phyloP scores from a whole-genome alignment of 108 stramenopile species.

The Discostella stelligeroides region DNA sequence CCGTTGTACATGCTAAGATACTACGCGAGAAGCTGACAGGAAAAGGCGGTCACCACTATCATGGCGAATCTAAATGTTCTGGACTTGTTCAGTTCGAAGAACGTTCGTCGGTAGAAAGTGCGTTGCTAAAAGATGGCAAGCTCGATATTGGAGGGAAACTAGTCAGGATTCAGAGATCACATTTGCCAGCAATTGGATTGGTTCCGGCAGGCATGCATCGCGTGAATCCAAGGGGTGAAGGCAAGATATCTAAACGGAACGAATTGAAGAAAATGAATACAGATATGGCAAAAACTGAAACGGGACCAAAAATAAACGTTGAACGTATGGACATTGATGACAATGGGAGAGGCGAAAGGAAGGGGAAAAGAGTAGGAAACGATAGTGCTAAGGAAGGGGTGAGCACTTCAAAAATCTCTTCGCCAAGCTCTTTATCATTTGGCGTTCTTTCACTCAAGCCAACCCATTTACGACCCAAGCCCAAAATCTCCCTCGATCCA shows the following conservation, averaged over 20 bases:
- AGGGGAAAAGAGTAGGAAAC: neutral
- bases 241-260: constrained; percentile 70
- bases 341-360: constrained; percentile 4
- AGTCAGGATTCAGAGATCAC: constrained; percentile 72
- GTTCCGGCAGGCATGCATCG: constrained; percentile 86
- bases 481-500: constrained; percentile 29
- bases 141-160: constrained; percentile 71
- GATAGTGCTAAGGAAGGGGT: neutral
- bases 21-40: constrained; percentile 73
- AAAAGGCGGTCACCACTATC: constrained; percentile 49
- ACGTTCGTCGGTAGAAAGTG: constrained; percentile 77
- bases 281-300: constrained; percentile 10
- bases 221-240: constrained; percentile 77
- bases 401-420: neutral
- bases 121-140: constrained; percentile 63
- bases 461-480: constrained; percentile 30
- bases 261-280: constrained; percentile 31
- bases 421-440: constrained; percentile 36
- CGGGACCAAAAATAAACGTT: constrained; percentile 6
- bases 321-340: constrained; percentile 23
- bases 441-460: constrained; percentile 51
- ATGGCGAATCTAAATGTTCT: constrained; percentile 76
- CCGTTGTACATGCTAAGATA: constrained; percentile 82
- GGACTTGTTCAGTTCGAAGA: constrained; percentile 89
- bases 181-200: constrained; percentile 73